Percentiles rank a stretch among this genome's conserved stretches.
phyloP scores from a whole-genome alignment of 1,284 basidiomycete genomes.

The Polyporus tsugae region DNA sequence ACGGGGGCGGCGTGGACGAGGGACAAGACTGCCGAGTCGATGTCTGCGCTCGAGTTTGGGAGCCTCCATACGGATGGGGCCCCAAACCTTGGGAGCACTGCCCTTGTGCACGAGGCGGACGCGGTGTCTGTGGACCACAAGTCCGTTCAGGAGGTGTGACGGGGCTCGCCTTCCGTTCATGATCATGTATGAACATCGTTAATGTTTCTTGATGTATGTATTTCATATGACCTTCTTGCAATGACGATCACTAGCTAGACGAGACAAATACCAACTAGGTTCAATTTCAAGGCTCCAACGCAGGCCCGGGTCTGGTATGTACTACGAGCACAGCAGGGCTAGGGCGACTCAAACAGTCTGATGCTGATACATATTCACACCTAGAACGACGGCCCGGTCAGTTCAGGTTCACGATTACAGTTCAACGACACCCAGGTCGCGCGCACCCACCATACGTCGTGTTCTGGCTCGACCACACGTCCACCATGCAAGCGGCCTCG shows the following conservation, averaged over 20 bases:
- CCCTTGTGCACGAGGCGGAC: not conserved
- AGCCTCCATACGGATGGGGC: not conserved
- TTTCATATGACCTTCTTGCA: not conserved
- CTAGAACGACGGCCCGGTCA: not conserved
- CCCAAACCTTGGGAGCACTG: not conserved
- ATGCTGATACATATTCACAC: not conserved
- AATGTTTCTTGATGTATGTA: not conserved
- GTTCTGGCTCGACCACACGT: conserved; percentile 34
- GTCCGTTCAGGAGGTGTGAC: not conserved
- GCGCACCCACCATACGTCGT: conserved; percentile 28
- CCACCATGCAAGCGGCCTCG: conserved; percentile 25
- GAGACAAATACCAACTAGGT: not conserved
- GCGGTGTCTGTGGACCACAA: not conserved
- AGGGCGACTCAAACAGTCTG: not conserved
- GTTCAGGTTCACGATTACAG: not conserved
- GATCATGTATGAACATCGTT: not conserved
- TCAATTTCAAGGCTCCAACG: not conserved
- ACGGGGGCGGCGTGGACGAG: conserved; percentile 29
- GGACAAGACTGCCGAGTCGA: not conserved
- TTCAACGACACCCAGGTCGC: not conserved
- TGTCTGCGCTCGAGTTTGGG: not conserved
- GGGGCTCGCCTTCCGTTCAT: not conserved
- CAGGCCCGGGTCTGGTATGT: no score
- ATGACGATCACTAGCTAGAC: not conserved
- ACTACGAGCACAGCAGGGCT: no score